Percentiles rank a stretch among this genome's conserved stretches.
phyloP scores from a whole-genome alignment of 192 early-diverging fungal genomes.

The Umbelopsis ramanniana region DNA sequence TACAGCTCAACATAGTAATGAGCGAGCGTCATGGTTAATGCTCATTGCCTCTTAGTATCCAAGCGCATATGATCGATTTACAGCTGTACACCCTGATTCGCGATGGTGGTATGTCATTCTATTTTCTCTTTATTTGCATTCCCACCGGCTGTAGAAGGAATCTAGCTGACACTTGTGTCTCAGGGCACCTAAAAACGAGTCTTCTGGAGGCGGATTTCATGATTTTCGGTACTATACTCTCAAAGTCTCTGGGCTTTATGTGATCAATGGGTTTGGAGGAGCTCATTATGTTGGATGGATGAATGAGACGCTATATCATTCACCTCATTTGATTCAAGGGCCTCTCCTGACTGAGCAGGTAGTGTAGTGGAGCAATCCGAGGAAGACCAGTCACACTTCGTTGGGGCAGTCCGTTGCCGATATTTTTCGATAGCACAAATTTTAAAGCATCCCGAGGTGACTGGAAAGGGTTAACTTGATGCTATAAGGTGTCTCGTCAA shows the following conservation, averaged over 20 bases:
- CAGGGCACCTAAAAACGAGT: constrained; percentile 4
- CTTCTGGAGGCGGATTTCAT: background rate
- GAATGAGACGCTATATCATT: constrained; percentile 13
- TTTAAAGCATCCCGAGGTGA: background rate
- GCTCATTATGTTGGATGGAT: constrained; percentile 21
- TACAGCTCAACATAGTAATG: background rate
- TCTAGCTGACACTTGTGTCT: background rate
- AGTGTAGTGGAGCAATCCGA: background rate
- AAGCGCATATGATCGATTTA: background rate
- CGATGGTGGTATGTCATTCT: background rate
- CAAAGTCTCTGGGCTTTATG: background rate
- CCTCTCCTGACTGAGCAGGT: background rate
- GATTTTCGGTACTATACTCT: constrained; percentile 14
- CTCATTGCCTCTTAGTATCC: background rate
- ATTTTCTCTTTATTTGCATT: background rate
- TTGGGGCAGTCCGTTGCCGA: background rate
- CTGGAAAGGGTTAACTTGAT: no score
- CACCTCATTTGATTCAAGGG: constrained; percentile 2
- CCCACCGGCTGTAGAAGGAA: no score
- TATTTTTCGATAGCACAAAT: background rate
- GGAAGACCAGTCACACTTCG: constrained; percentile 1
- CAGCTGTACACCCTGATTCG: background rate
- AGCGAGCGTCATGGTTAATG: background rate
- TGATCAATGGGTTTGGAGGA: constrained; percentile 17
- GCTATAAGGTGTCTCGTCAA: no score